Conservation (phyloP, 83 land plant species). For the Picea mariana region DNA sequence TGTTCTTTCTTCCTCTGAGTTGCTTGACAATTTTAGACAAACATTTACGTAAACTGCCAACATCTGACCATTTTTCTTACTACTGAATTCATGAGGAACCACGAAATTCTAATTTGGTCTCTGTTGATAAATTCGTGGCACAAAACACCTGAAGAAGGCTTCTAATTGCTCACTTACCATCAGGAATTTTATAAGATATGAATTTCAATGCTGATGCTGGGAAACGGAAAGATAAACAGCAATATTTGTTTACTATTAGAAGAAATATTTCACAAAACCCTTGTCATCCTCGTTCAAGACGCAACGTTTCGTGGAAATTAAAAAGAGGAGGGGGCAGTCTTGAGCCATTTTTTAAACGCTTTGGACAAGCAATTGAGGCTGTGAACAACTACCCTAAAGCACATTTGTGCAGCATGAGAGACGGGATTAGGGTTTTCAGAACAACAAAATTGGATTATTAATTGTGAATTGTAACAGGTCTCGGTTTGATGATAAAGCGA, state of each 20-base stretch:
- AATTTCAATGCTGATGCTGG: too few species aligned
- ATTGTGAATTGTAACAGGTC: too few species aligned
- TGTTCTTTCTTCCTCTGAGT: not conserved
- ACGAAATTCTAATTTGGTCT: not conserved
- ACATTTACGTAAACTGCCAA: not conserved
- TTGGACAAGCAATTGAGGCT: too few species aligned
- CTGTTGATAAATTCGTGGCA: not conserved
- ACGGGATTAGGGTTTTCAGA: too few species aligned
- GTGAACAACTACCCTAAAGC: too few species aligned
- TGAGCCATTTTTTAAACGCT: too few species aligned
- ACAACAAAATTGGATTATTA: too few species aligned
- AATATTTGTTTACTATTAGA: too few species aligned
- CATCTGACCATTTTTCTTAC: not conserved
- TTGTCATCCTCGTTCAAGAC: not conserved
- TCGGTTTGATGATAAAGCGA: too few species aligned
- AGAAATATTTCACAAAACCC: too few species aligned
- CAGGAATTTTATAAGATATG: not conserved
- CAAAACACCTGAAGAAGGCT: not conserved
- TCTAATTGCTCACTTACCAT: not conserved
- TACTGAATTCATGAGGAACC: not conserved
- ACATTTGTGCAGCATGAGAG: too few species aligned
- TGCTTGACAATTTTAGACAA: not conserved
- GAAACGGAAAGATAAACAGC: too few species aligned
- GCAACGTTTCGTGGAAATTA: not conserved
- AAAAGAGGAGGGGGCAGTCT: not conserved